Evolutionary conservation across 2,329 filamentous ascomycete species (phyloP).

Genomic region (Aspergillus fischeri): DNA sequence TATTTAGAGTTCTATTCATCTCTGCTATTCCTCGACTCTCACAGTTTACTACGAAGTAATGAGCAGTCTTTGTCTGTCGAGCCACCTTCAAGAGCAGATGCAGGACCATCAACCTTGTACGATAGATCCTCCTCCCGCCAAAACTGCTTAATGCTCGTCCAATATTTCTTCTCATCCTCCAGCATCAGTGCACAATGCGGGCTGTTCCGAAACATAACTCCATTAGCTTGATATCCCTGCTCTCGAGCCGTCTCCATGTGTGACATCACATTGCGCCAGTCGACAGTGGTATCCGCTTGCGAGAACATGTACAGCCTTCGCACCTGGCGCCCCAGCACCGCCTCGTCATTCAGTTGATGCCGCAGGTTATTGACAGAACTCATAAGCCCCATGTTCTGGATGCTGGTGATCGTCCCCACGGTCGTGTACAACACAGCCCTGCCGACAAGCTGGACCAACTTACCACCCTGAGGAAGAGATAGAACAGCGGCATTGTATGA

Average conservation of each 20-base stretch:
- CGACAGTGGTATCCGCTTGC: conserved; percentile 8
- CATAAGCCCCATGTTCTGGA: conserved; percentile 8
- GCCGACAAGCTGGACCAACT: neutral
- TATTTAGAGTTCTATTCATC: neutral
- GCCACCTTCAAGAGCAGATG: neutral
- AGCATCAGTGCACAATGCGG: conserved; percentile 12
- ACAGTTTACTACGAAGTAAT: neutral
- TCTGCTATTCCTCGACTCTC: neutral
- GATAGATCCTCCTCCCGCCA: conserved; percentile 1
- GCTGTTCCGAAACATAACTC: conserved; percentile 4
- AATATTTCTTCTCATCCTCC: conserved; percentile 11
- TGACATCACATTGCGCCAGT: conserved; percentile 4
- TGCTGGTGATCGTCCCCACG: conserved; percentile 3
- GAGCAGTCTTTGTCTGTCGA: neutral
- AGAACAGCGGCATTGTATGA: conserved; percentile 12
- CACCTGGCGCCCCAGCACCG: conserved; percentile 1
- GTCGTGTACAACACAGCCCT: conserved; percentile 6
- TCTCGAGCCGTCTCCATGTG: conserved; percentile 8
- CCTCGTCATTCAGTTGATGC: conserved; percentile 5
- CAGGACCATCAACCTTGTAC: neutral
- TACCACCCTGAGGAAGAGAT: conserved; percentile 3
- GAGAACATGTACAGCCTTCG: conserved; percentile 11
- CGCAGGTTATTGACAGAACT: conserved; percentile 6
- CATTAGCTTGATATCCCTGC: conserved; percentile 1
- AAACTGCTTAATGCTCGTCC: conserved; percentile 3